These are phyloP conservation scores for Cystobasidiaceae sp. DNA, from an alignment of 1,284 basidiomycete genomes.

Conservation along the genomic window DNA sequence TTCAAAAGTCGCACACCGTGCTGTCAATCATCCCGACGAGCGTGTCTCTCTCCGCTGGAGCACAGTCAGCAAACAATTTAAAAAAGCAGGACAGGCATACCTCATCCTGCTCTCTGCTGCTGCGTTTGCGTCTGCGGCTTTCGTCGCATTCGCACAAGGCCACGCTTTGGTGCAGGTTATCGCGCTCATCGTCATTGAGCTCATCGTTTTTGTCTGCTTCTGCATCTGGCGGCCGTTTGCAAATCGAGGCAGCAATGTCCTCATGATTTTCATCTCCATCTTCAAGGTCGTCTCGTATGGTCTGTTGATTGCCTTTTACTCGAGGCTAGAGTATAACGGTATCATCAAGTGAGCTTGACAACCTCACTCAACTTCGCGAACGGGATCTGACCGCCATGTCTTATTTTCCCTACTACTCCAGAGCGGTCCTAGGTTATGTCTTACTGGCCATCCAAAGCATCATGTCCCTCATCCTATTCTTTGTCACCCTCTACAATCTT, in stretches of 20 bases:
- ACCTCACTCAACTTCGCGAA: neutral
- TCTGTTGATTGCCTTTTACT: constrained; percentile 63
- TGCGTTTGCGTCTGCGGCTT: constrained; percentile 56
- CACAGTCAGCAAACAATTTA: constrained; percentile 47
- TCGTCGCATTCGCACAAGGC: constrained; percentile 64
- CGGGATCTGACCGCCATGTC: neutral
- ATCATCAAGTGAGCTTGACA: constrained; percentile 49
- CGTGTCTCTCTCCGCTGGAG: constrained; percentile 14
- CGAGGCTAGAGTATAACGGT: constrained; percentile 56
- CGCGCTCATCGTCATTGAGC: constrained; percentile 64
- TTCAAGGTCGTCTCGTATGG: constrained; percentile 61
- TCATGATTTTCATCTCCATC: constrained; percentile 60
- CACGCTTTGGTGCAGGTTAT: constrained; percentile 67
- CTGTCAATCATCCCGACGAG: constrained; percentile 4
- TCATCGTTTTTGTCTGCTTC: constrained; percentile 56
- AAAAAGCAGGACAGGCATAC: constrained; percentile 48
- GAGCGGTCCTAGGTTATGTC: constrained; percentile 66
- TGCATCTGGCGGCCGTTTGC: constrained; percentile 57
- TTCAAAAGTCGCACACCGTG: constrained; percentile 11
- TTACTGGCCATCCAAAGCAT: constrained; percentile 49
- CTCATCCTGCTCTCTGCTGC: constrained; percentile 48
- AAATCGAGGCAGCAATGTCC: constrained; percentile 36
- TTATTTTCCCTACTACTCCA: constrained; percentile 46
- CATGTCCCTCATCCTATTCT: constrained; percentile 41
- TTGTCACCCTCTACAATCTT: constrained; percentile 32